A percentile compares a stretch with the other conserved stretches of the same genome.
Conservation (phyloP, 2,329 filamentous ascomycete genomes). For the Talaromyces pinophilus region DNA sequence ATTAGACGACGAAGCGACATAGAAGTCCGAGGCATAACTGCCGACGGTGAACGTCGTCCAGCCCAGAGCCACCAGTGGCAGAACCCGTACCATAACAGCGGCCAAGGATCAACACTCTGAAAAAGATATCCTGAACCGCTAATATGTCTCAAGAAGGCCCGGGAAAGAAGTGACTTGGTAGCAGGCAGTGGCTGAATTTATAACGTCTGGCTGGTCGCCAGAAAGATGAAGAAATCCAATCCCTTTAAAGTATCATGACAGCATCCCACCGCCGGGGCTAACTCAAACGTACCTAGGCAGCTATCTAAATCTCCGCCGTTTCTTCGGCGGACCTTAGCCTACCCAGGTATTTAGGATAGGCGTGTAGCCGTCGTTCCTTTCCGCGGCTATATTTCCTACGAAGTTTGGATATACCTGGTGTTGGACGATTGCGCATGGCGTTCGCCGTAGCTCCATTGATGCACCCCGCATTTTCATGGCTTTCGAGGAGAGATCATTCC, state of each 20-base stretch:
- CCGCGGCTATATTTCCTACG: not conserved
- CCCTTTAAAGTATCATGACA: not conserved
- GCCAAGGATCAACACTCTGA: not conserved
- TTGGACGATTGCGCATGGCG: not conserved
- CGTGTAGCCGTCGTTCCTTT: not conserved
- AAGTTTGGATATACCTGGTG: not conserved
- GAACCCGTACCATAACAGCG: not conserved
- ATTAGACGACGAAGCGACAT: slow-evolving; percentile 7
- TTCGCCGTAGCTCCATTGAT: not conserved
- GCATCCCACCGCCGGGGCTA: not conserved
- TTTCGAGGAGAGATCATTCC: not conserved
- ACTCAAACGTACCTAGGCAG: not conserved
- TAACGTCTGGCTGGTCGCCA: not conserved
- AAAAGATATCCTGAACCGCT: not conserved
- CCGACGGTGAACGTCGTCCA: not conserved
- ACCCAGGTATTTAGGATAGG: not conserved
- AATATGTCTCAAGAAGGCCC: not conserved
- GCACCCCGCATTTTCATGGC: not conserved
- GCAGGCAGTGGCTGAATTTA: not conserved
- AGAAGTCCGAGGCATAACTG: not conserved
- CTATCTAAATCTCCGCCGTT: not conserved
- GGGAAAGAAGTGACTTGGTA: not conserved
- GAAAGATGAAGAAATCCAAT: not conserved
- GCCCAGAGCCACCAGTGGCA: not conserved
- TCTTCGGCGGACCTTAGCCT: not conserved